Evolutionary conservation across 768 basidiomycete species (phyloP).

Genomic region (Rickenella mellea): DNA sequence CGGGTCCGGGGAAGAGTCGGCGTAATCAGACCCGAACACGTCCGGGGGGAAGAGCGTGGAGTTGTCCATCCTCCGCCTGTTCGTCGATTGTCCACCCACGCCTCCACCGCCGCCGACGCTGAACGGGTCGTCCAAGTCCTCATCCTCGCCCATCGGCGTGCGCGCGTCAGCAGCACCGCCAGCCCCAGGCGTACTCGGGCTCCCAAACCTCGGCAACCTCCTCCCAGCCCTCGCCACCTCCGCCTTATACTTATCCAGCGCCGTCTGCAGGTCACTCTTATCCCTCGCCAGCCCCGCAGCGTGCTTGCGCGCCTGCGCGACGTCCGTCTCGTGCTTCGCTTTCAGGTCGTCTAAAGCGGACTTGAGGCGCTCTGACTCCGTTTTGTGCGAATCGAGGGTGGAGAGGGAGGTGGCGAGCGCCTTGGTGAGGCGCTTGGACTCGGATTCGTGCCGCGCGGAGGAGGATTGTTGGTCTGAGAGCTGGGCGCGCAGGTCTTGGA

Average conservation of each 20-base stretch:
- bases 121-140: constrained; percentile 62
- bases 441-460: constrained; percentile 64
- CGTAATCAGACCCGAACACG: constrained; percentile 34
- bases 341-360: constrained; percentile 62
- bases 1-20: constrained; percentile 51
- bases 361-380: constrained; percentile 68
- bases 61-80: constrained; percentile 47
- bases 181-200: constrained; percentile 64
- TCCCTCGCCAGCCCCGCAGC: constrained; percentile 85
- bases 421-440: constrained; percentile 73
- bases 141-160: constrained; percentile 28
- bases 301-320: constrained; percentile 83
- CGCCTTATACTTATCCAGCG: constrained; percentile 66
- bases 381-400: constrained; percentile 75
- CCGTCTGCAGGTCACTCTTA: constrained; percentile 82
- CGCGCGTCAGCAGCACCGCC: constrained; percentile 14
- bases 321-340: constrained; percentile 88
- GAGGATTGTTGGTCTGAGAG: constrained; percentile 57
- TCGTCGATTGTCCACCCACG: too few relatives aligned
- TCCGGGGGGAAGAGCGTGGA: constrained; percentile 37
- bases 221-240: constrained; percentile 60
- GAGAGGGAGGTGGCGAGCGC: constrained; percentile 67
- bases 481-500: constrained; percentile 78
- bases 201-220: constrained; percentile 55
- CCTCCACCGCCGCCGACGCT: constrained; percentile 47